Conservation (phyloP, 2,329 filamentous ascomycete species). For the Penicillium concentricum region DNA sequence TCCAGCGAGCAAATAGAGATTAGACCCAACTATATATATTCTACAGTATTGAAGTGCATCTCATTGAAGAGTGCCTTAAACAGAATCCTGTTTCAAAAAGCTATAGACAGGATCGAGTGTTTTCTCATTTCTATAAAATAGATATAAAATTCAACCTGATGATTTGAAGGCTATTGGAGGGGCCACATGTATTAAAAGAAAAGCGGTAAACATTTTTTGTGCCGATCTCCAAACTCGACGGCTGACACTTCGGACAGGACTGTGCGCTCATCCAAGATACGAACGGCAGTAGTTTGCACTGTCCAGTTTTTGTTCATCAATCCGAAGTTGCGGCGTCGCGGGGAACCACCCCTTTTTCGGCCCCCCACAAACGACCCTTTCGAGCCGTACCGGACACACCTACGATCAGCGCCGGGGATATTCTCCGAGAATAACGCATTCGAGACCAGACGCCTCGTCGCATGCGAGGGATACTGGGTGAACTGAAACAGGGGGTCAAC, state of each 20-base stretch:
- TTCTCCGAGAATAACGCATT: not conserved
- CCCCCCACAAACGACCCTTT: not conserved
- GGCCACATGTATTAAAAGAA: not conserved
- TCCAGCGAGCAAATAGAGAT: too few species aligned
- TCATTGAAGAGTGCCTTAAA: too few species aligned
- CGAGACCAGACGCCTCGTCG: not conserved
- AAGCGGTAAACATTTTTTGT: conserved; percentile 16
- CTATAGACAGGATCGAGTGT: not conserved
- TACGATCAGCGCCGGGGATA: conserved; percentile 1
- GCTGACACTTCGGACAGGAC: conserved; percentile 13
- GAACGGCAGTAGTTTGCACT: not conserved
- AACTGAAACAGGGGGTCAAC: conserved; percentile 1
- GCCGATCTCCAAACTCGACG: conserved; percentile 18
- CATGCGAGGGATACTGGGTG: conserved; percentile 2
- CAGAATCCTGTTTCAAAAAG: too few species aligned
- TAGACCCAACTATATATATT: too few species aligned
- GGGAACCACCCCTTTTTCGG: conserved; percentile 10
- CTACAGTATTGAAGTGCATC: too few species aligned
- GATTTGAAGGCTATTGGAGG: not conserved
- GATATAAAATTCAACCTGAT: not conserved
- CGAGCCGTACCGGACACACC: not conserved
- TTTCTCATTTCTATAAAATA: not conserved
- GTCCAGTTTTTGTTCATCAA: not conserved
- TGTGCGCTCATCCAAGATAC: not conserved
- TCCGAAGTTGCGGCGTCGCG: conserved; percentile 4